phyloP scores from a whole-genome alignment of 2,329 filamentous ascomycete species.

The Botrytis squamosa region DNA sequence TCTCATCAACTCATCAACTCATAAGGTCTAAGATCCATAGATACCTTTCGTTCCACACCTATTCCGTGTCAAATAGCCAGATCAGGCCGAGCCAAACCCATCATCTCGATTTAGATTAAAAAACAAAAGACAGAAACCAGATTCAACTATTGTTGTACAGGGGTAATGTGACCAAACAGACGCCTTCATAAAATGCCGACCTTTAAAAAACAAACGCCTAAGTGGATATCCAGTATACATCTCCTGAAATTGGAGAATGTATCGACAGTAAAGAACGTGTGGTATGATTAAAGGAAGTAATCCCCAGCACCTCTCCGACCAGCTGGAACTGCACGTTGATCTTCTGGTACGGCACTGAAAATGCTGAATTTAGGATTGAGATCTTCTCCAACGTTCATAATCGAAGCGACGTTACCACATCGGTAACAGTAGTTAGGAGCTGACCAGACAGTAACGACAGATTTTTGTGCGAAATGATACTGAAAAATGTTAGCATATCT shows the following conservation, averaged over 20 bases:
- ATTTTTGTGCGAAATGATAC: slow-evolving; percentile 94
- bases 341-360: slow-evolving; percentile 84
- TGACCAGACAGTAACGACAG: slow-evolving; percentile 76
- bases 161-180: slow-evolving; percentile 14
- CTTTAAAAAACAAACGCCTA: slow-evolving; percentile 13
- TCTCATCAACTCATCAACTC: slow-evolving; percentile 13
- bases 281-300: slow-evolving; percentile 56
- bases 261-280: slow-evolving; percentile 20
- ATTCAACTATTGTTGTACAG: slow-evolving; percentile 19
- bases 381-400: slow-evolving; percentile 86
- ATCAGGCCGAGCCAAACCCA: slow-evolving; percentile 9
- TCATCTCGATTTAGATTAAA: slow-evolving; percentile 6
- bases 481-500: slow-evolving; percentile 42
- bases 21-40: slow-evolving; percentile 4
- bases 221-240: slow-evolving; percentile 19
- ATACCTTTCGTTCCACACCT: background rate
- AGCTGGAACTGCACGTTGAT: slow-evolving; percentile 75
- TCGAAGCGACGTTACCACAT: slow-evolving; percentile 61
- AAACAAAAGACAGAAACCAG: slow-evolving; percentile 15
- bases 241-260: slow-evolving; percentile 8
- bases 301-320: slow-evolving; percentile 66
- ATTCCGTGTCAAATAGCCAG: background rate
- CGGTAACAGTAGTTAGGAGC: slow-evolving; percentile 50
- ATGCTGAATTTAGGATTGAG: slow-evolving; percentile 90
- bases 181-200: slow-evolving; percentile 20